Conservation (phyloP, 148 eudicot genomes). For the Chenopodium berlandieri region DNA sequence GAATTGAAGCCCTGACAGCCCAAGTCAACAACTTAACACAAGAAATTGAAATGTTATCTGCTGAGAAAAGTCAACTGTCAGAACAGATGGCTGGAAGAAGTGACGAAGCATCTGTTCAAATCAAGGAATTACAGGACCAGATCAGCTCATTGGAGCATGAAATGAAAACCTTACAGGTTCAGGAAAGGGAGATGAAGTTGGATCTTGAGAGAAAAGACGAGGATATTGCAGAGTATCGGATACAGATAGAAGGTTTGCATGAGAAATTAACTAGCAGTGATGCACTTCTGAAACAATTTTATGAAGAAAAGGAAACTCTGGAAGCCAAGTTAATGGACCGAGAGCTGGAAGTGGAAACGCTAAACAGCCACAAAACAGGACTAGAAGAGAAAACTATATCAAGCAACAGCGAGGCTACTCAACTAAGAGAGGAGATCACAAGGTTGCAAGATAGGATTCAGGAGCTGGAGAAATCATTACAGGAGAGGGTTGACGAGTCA, state of each 20-base stretch:
- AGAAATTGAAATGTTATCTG: constrained; percentile 38
- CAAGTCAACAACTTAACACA: constrained; percentile 32
- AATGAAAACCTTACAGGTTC: constrained; percentile 38
- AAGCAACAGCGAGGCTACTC: constrained; percentile 25
- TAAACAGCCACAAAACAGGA: constrained; percentile 37
- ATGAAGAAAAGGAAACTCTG: constrained; percentile 46
- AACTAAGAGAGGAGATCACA: constrained; percentile 34
- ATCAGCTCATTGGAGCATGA: constrained; percentile 49
- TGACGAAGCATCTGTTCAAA: constrained; percentile 40
- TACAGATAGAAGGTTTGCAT: constrained; percentile 50
- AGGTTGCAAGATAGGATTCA: constrained; percentile 36
- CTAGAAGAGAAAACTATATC: constrained; percentile 42
- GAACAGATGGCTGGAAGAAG: constrained; percentile 36
- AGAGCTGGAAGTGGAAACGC: constrained; percentile 43
- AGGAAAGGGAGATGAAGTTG: constrained; percentile 48
- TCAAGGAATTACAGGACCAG: constrained; percentile 43
- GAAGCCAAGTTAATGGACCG: constrained; percentile 39
- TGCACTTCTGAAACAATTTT: constrained; percentile 36
- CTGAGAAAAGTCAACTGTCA: constrained; percentile 47
- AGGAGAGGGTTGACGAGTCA: constrained; percentile 43
- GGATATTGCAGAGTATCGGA: constrained; percentile 48
- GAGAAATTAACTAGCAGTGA: constrained; percentile 39
- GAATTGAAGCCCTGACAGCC: constrained; percentile 40
- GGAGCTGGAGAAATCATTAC: constrained; percentile 42
- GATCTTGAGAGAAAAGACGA: constrained; percentile 48